Evolutionary conservation across 768 basidiomycete species (phyloP).

Genomic region (Phanerodontia chrysosporium): DNA sequence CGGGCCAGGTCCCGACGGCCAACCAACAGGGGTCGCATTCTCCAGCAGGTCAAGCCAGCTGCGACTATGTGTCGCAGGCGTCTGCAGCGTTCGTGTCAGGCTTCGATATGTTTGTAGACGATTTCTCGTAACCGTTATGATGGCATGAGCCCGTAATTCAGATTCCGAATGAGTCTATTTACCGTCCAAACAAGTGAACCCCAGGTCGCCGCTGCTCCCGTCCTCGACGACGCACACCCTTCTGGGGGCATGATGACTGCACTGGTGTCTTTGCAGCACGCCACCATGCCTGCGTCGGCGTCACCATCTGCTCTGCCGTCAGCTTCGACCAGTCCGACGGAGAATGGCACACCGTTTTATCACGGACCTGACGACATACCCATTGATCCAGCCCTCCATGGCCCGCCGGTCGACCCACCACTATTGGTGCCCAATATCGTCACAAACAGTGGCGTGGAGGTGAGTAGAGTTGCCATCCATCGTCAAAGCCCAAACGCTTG

Average conservation of each 20-base stretch:
- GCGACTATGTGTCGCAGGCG: background rate
- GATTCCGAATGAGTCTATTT: slow-evolving; percentile 15
- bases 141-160: slow-evolving; percentile 4
- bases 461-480: slow-evolving; percentile 14
- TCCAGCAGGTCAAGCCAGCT: background rate
- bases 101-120: background rate
- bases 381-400: slow-evolving; percentile 72
- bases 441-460: slow-evolving; percentile 10
- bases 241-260: slow-evolving; percentile 7
- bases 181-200: slow-evolving; percentile 21
- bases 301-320: slow-evolving; percentile 45
- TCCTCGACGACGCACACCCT: slow-evolving; percentile 31
- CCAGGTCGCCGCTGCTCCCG: slow-evolving; percentile 29
- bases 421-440: slow-evolving; percentile 15
- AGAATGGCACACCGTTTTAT: slow-evolving; percentile 55
- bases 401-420: slow-evolving; percentile 23
- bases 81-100: background rate
- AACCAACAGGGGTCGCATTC: background rate
- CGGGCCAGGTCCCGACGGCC: background rate
- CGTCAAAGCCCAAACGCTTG: slow-evolving; percentile 10
- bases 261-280: slow-evolving; percentile 2
- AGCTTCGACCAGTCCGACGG: slow-evolving; percentile 55
- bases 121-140: slow-evolving; percentile 3
- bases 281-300: slow-evolving; percentile 55
- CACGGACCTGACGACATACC: slow-evolving; percentile 57